Evolutionary conservation across 2,329 filamentous ascomycete species (phyloP), one percentile per base, ranked within the genome.

Genomic region (Trichoderma oligosporum): DNA sequence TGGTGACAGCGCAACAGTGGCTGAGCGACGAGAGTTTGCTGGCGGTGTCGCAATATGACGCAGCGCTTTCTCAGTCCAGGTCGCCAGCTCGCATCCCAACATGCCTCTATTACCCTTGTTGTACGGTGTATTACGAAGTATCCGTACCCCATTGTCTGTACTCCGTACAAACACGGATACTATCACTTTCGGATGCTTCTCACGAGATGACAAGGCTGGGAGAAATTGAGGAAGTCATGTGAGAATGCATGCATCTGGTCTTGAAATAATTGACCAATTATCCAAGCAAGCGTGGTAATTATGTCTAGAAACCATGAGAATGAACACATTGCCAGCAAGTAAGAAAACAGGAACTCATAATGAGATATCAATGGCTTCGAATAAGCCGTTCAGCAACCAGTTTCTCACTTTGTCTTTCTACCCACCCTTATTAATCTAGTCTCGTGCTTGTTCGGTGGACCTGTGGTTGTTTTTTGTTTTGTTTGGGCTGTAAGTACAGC

Each of bases 401-500:
- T 9, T 38, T 29, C 41, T 46, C 41, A n/a, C 31, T 36, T 22
- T 22, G 36, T 38, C 51, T 20, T 44, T 12, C 5, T 45, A 42
- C 25, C 41, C 31, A 45, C 42, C 39, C 22, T 46, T 44, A 22
- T 24, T 16, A 33, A 20, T 22, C 31, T 20, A 42, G 38, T 11
- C n/a, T 12, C 12, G 25, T 33, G 27, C 24, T 46, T 45, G 39
- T 29, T 38, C 14, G 22, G 41, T 45, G 41, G 51, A 45, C 51
- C 51, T 45, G 39, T 45, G 20, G 41, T 38, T 45, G 22, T 29
- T n/a, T 44, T 31, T 31, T 11, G n/a, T n/a, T n/a, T 45, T 61
- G 66, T 64, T 67, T 59, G 5, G 54, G 54, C 22, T 49, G 36
- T 48, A 36, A 49, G 44, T 57, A 38, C 31, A 45, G 55, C 46